Conservation (phyloP, 768 basidiomycete genomes). For the Gymnopilus junonius region DNA sequence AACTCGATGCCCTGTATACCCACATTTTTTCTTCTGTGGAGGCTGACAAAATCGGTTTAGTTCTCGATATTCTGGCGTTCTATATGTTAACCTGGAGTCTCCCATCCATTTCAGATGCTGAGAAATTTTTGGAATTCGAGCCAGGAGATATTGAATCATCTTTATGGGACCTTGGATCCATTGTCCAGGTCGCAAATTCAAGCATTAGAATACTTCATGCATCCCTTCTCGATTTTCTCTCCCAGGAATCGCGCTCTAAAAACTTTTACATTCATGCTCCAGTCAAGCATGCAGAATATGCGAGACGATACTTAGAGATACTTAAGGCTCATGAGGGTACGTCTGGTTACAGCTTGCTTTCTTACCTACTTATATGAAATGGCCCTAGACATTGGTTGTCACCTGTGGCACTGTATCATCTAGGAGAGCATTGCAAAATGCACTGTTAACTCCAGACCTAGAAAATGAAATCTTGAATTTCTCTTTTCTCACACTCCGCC, state of each 20-base stretch:
- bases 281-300: not conserved
- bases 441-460: not conserved
- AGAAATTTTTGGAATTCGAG: not conserved
- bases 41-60: not conserved
- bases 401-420: no score
- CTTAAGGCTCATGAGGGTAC: not conserved
- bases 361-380: no score
- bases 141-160: not conserved
- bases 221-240: not conserved
- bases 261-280: not conserved
- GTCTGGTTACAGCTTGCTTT: not conserved
- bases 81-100: not conserved
- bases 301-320: not conserved
- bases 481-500: not conserved
- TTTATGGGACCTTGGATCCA: not conserved
- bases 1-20: not conserved
- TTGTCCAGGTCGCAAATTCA: not conserved
- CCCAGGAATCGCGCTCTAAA: not conserved
- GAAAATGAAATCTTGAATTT: not conserved
- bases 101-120: not conserved
- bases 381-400: not conserved
- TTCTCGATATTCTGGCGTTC: not conserved
- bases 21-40: not conserved
- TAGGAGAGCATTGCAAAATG: not conserved
- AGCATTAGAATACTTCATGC: not conserved